A percentile compares a stretch with the other conserved stretches of the same genome.
phyloP scores from a whole-genome alignment of 2,329 filamentous ascomycete genomes.

The Fusarium sp. region DNA sequence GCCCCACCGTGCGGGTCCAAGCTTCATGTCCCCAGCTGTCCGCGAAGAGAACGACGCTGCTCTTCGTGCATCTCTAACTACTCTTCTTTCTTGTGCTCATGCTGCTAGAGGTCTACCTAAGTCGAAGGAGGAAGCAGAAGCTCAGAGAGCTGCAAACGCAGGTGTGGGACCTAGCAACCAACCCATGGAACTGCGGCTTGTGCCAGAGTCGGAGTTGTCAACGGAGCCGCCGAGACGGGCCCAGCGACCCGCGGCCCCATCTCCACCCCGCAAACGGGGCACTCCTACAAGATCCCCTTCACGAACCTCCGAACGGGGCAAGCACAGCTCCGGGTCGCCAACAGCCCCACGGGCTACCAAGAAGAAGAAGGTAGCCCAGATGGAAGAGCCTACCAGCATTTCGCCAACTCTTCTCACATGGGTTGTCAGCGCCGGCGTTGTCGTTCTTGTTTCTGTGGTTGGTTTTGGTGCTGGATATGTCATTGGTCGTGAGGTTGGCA shows the following conservation, averaged over 20 bases:
- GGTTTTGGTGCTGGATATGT: conserved; percentile 77
- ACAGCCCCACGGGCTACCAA: conserved; percentile 62
- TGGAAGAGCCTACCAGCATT: conserved; percentile 57
- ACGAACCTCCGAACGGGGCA: conserved; percentile 57
- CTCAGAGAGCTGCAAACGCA: conserved; percentile 47
- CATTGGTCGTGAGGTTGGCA: conserved; percentile 73
- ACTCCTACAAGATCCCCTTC: conserved; percentile 49
- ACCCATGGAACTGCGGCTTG: conserved; percentile 68
- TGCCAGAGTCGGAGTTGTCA: conserved; percentile 70
- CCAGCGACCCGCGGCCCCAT: conserved; percentile 36
- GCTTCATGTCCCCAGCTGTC: conserved; percentile 78
- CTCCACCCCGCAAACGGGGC: conserved; percentile 41
- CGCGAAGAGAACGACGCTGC: conserved; percentile 94
- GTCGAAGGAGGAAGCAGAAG: conserved; percentile 59
- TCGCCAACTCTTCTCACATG: conserved; percentile 72
- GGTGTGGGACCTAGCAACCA: conserved; percentile 60
- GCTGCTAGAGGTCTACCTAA: conserved; percentile 87
- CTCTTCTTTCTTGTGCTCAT: conserved; percentile 92
- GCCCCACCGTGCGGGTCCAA: conserved; percentile 60
- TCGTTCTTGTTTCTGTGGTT: conserved; percentile 75
- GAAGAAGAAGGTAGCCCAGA: conserved; percentile 66
- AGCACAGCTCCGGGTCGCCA: conserved; percentile 57
- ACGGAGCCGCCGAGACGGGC: conserved; percentile 46
- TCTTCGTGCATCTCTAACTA: conserved; percentile 91
- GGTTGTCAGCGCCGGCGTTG: conserved; percentile 74